Evolutionary conservation across 2,329 filamentous ascomycete genomes (phyloP), one percentile per base, ranked within the genome.

Genomic region (Aspergillus transmontanensis): DNA sequence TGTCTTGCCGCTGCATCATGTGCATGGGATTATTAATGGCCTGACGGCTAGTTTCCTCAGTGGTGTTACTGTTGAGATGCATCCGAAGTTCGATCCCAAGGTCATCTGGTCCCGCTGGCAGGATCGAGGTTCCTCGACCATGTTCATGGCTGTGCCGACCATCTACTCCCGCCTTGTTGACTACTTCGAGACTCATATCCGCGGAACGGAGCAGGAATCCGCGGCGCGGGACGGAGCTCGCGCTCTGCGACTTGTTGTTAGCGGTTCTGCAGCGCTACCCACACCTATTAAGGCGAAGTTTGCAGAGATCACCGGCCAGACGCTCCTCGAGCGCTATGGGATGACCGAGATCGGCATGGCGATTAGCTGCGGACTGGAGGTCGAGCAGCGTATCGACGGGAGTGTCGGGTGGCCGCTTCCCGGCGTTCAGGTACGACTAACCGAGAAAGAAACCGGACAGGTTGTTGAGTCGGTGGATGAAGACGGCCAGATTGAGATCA

Each of bases 81-180:
- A 82, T 68, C 66, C 79, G 54, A 76, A 79, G 68, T 79, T 84
- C 73, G 76, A 82, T 55, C 73, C 79, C 12, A 66, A 74, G 66
- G 67, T 76, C 60, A 81, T 83, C 68, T 85, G 82, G 83, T 71
- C 76, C 23, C 76, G 82, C 19, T 84, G 81, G 81, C 72, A 74
- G 62, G 75, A 72, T 34, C 70, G 66, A 59, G 79, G 78, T 64
- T 72, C 75, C 51, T 75, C 81, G 32, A 78, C 80, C 0, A 79
- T 84, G 75, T 85, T 85, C 74, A 80, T 82, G 67, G 83, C 81
- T 19, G 83, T 85, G 1, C 83, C 83, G 4, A 84, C 83, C 1
- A 83, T 84, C 34, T 85, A 84, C 70, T 80, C 82, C 53, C 77
- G 81, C 0, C 72, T 84, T 57, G 78, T 81, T 61, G 78, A 83